phyloP scores from a whole-genome alignment of 116 monocot genomes.

The Cymodocea nodosa region DNA sequence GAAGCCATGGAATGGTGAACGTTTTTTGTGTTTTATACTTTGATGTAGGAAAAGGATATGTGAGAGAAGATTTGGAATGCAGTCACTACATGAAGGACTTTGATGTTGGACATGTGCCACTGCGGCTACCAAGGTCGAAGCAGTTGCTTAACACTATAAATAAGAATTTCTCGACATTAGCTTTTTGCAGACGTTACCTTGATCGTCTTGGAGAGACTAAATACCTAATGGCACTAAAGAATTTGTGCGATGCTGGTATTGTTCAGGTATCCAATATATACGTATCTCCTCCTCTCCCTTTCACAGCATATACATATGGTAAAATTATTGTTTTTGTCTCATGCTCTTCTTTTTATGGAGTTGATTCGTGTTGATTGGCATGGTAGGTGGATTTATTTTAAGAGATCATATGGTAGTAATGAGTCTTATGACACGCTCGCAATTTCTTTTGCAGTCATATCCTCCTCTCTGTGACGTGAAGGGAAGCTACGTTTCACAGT shows the following conservation, averaged over 20 bases:
- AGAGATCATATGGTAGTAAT: not conserved
- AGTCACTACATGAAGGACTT: slow-evolving; percentile 99
- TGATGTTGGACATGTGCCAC: slow-evolving; percentile 79
- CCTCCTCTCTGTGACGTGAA: slow-evolving; percentile 90
- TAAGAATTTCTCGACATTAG: slow-evolving; percentile 82
- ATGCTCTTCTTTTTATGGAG: no score
- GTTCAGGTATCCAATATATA: slow-evolving; percentile 53
- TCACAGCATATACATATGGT: no score
- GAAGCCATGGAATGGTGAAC: not conserved
- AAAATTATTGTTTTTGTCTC: no score
- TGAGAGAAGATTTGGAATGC: slow-evolving; percentile 90
- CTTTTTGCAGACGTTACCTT: slow-evolving; percentile 83
- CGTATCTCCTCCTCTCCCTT: not conserved
- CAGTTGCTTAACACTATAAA: slow-evolving; percentile 81
- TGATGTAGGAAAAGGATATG: slow-evolving; percentile 79
- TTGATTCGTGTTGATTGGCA: no score
- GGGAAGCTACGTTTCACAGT: slow-evolving; percentile 94
- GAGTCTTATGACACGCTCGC: not conserved
- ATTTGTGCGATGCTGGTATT: slow-evolving; percentile 82
- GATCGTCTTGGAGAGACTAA: slow-evolving; percentile 90
- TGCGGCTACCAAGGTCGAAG: slow-evolving; percentile 82
- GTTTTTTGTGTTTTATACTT: not conserved
- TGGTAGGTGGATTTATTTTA: no score
- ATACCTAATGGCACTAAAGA: slow-evolving; percentile 84
- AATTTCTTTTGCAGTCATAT: slow-evolving; percentile 31